phyloP scores from a whole-genome alignment of 495 filamentous ascomycete genomes.

The Parmelia sp. region DNA sequence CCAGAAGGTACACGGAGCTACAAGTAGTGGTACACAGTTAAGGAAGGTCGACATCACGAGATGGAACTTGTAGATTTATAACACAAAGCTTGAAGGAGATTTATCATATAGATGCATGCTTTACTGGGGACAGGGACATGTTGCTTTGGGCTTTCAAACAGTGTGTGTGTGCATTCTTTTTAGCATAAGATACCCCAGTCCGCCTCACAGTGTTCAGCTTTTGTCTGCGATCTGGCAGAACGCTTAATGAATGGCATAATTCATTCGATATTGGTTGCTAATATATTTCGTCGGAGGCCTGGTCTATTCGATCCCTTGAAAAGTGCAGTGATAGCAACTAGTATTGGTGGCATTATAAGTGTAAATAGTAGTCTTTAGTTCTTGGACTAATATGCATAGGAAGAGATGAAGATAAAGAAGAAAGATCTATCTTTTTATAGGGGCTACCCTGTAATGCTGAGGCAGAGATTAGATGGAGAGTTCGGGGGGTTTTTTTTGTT shows the following conservation, averaged over 20 bases:
- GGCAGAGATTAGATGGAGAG: too few relatives aligned
- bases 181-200: constrained; percentile 7
- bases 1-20: not conserved
- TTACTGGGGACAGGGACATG: not conserved
- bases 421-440: too few relatives aligned
- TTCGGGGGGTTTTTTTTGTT: too few relatives aligned
- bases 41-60: constrained; percentile 14
- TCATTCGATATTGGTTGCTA: too few relatives aligned
- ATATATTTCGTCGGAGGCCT: too few relatives aligned
- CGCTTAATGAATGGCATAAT: not conserved
- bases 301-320: too few relatives aligned
- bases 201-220: not conserved
- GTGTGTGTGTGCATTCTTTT: constrained; percentile 11
- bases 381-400: too few relatives aligned
- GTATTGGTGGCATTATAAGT: too few relatives aligned
- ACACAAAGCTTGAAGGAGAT: not conserved
- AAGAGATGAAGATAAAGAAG: too few relatives aligned
- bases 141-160: not conserved
- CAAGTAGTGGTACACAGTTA: not conserved
- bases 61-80: constrained; percentile 17
- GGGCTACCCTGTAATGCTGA: too few relatives aligned
- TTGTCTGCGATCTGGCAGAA: not conserved
- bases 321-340: too few relatives aligned
- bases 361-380: too few relatives aligned
- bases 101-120: not conserved